phyloP scores from a whole-genome alignment of 805 yeast species.

The Starmerella floris region DNA sequence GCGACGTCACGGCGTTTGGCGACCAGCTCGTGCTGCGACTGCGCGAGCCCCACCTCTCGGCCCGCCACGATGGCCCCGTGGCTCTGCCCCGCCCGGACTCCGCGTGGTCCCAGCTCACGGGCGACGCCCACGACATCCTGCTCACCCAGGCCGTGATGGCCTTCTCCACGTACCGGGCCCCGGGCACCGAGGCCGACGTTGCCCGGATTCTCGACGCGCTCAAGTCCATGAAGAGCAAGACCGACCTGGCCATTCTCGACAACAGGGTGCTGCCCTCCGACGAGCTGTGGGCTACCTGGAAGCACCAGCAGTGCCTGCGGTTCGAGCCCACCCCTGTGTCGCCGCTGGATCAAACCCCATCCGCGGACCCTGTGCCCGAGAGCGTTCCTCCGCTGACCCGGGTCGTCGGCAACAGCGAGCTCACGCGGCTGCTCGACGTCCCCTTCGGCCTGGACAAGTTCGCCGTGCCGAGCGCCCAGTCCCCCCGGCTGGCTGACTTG shows the following conservation, averaged over 20 bases:
- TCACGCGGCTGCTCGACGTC: conserved; percentile 1
- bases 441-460: neutral
- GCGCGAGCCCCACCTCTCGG: neutral
- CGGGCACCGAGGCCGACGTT: neutral
- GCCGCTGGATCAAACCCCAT: neutral
- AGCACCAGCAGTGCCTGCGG: conserved; percentile 2
- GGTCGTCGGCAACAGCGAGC: conserved; percentile 1
- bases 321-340: neutral
- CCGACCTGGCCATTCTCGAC: neutral
- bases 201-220: neutral
- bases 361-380: neutral
- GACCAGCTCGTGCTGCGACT: neutral
- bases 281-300: conserved; percentile 3
- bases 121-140: neutral
- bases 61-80: neutral
- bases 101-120: neutral
- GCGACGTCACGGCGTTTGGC: neutral
- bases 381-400: neutral
- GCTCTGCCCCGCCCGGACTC: neutral
- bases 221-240: neutral
- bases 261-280: neutral
- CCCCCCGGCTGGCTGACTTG: no score
- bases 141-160: neutral
- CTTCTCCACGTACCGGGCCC: neutral
- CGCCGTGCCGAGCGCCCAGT: neutral